Evolutionary conservation across 306 rosid genomes (phyloP), one percentile per base, ranked within the genome.

Genomic region (Dalbergia cochinchinensis): DNA sequence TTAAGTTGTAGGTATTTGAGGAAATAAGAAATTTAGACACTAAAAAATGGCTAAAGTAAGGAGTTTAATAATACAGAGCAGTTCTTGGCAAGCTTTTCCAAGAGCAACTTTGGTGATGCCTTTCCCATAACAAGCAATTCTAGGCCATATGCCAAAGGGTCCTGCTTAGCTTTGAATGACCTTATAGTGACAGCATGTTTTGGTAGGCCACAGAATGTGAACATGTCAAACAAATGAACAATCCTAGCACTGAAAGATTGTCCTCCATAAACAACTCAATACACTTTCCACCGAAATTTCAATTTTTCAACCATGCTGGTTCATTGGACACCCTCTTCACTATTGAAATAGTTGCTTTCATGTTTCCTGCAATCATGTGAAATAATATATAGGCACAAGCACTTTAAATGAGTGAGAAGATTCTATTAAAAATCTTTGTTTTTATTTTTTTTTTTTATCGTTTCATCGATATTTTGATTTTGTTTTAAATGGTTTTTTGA

Each of bases 81-180:
- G 63, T 31, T 73, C 64, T 66, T n/a, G 54, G 54, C 18, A 66
- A 66, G 71, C 53, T 66, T 18, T 80, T 66, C 9, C 22, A 34
- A n/a, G 51, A 48, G 3, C 16, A 26, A 65, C 69, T 73, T 73
- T 45, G 57, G 58, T 34, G 57, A 68, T 68, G 77, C 77, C 65
- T 75, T 82, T 69, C 60, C 72, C 48, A 60, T 48, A 19, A 66
- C 69, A 73, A 80, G 76, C 84, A 73, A 80, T 39, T 80, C 9
- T 15, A 66, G 34, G 61, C 8, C 67, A 77, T 47, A 37, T 55
- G 33, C 33, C 44, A 37, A n/a, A 71, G 64, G 8, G 50, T 69
- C 8, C 65, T 14, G 57, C 26, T 77, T 22, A 54, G 65, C 55
- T 45, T 74, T 50, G 39, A 60, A 37, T 19, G 22, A 20, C 22